A percentile compares a stretch with the other conserved stretches of the same genome.
These are phyloP conservation scores for Colletotrichum sp. DNA, from an alignment of 2,329 filamentous ascomycete genomes.

Conservation along the genomic window DNA sequence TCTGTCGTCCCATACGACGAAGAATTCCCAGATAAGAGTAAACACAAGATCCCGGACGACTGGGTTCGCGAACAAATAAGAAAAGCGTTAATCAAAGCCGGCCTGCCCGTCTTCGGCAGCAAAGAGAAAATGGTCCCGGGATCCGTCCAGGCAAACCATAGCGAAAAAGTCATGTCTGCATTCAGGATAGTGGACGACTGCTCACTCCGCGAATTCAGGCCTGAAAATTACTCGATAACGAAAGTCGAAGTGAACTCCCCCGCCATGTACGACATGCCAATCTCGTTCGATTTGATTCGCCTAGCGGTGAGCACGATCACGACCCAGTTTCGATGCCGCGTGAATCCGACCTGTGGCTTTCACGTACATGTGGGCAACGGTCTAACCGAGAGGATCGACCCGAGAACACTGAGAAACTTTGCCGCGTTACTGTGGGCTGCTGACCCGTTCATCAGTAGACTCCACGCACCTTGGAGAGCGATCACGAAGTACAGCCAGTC, in stretches of 20 bases:
- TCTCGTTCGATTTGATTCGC: constrained; percentile 30
- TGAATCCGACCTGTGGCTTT: constrained; percentile 38
- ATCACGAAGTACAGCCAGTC: constrained; percentile 6
- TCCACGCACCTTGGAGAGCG: constrained; percentile 37
- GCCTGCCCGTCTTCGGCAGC: neutral
- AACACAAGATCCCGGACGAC: neutral
- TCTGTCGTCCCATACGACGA: constrained; percentile 20
- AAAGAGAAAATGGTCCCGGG: neutral
- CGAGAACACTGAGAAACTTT: constrained; percentile 31
- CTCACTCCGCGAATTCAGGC: neutral
- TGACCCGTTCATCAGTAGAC: constrained; percentile 37
- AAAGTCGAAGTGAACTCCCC: constrained; percentile 37
- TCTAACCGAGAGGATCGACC: constrained; percentile 27
- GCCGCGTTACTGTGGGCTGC: constrained; percentile 38
- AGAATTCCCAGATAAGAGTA: neutral
- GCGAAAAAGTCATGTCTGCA: neutral
- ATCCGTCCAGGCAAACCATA: constrained; percentile 9
- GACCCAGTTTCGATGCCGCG: constrained; percentile 30
- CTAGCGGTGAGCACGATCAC: constrained; percentile 36
- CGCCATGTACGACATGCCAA: constrained; percentile 32
- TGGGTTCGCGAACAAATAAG: neutral
- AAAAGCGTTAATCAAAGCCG: neutral
- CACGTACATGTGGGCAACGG: constrained; percentile 44
- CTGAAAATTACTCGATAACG: constrained; percentile 24
- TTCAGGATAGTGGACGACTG: neutral